Percentiles rank a stretch among this genome's conserved stretches.
phyloP scores from a whole-genome alignment of 176 grass and related monocot genomes.

The Avena insularis region DNA sequence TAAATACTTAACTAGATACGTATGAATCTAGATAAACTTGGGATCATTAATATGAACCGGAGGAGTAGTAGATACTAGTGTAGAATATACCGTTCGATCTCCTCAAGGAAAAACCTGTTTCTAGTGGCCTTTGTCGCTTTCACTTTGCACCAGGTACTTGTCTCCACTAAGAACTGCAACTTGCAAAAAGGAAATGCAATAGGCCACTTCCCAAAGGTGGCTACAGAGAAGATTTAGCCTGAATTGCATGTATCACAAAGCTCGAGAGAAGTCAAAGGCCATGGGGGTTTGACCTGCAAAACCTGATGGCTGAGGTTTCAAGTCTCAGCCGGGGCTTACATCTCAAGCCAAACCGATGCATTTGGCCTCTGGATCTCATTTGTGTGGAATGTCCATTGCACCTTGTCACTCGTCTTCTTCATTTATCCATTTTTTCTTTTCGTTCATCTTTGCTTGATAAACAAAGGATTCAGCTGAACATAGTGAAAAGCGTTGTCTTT shows the following conservation, averaged over 20 bases:
- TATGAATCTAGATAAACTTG: no score
- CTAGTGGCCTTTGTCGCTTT: not conserved
- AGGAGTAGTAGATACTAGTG: no score
- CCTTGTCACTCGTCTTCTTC: conserved; percentile 1
- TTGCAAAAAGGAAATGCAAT: conserved; percentile 20
- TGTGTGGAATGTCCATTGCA: conserved; percentile 22
- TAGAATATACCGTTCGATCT: not conserved
- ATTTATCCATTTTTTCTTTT: not conserved
- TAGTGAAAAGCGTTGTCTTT: not conserved
- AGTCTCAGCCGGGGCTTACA: conserved; percentile 20
- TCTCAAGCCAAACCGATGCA: conserved; percentile 36
- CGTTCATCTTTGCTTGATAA: not conserved
- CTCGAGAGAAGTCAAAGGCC: conserved; percentile 43
- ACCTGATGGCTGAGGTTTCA: conserved; percentile 3
- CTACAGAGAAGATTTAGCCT: conserved; percentile 3
- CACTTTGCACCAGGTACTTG: conserved; percentile 9
- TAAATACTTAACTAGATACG: no score
- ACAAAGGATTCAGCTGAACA: not conserved
- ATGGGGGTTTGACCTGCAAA: conserved; percentile 23
- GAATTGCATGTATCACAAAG: conserved; percentile 38
- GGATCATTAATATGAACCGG: no score
- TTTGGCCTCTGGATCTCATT: conserved; percentile 24
- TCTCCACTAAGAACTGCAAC: conserved; percentile 27
- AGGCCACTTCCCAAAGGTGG: conserved; percentile 11
- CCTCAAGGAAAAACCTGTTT: not conserved